These are phyloP conservation scores for Bryum argenteum DNA, from an alignment of 225 moss, liverwort and hornwort species.

Conservation along the genomic window DNA sequence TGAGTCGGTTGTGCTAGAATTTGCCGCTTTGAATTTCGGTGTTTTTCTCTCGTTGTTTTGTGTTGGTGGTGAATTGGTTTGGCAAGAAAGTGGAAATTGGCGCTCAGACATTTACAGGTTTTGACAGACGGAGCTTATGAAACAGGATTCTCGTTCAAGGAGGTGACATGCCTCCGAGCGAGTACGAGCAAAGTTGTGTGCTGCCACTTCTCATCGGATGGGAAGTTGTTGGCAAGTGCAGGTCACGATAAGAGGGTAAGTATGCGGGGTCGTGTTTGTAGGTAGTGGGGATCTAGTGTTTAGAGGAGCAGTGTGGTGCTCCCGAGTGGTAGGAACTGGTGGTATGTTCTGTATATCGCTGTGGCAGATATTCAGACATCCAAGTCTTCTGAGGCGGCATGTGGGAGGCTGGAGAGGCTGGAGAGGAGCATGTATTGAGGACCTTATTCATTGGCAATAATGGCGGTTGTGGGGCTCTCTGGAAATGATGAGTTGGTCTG, in stretches of 20 bases:
- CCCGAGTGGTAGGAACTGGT: not conserved
- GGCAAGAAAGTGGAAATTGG: conserved; percentile 1
- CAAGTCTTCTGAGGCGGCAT: not conserved
- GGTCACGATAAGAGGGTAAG: conserved; percentile 96
- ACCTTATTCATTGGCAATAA: not conserved
- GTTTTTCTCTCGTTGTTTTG: not conserved
- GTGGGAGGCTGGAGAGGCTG: not conserved
- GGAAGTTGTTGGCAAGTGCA: conserved; percentile 96
- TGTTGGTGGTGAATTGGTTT: not conserved
- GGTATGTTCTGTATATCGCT: not conserved
- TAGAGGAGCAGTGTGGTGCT: conserved; percentile 1
- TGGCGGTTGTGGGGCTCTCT: not conserved
- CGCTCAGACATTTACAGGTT: not conserved
- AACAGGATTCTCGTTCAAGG: conserved; percentile 95
- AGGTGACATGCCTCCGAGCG: conserved; percentile 95
- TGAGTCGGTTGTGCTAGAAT: conserved; percentile 34
- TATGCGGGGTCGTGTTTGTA: not conserved
- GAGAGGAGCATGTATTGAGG: not conserved
- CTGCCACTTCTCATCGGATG: conserved; percentile 98
- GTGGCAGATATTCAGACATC: not conserved
- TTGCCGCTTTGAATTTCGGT: not conserved
- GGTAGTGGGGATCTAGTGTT: not conserved
- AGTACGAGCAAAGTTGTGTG: conserved; percentile 98
- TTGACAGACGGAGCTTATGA: conserved; percentile 27
- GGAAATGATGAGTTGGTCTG: not conserved